Evolutionary conservation across 1,284 basidiomycete genomes (phyloP), one percentile per base, ranked within the genome.

Genomic region (Rhizopogon parksii): DNA sequence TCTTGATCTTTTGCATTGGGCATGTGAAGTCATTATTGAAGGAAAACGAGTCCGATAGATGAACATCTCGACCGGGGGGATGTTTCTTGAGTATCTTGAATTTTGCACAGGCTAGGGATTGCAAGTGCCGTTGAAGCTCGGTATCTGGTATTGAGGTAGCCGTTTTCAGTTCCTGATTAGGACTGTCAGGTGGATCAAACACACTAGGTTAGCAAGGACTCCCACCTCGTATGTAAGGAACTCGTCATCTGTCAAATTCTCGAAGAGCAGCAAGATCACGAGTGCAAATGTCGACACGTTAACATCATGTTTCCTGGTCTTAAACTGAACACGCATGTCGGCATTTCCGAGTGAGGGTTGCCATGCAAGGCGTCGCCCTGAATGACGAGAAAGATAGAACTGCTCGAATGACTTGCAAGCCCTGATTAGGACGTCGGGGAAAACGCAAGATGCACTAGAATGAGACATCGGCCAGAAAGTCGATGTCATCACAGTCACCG

Each of bases 101-200:
- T 68, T 96, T 99, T n/a, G 89, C 94, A 63, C 95, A 99, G 1
- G 96, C 95, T 9, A 99, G 78, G 0, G 94, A 95, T 66, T 99
- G 96, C 7, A 99, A 77, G 55, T 95, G 91, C 8, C 96, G 85
- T 64, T 89, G 85, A 7, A 99, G 76, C 51, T 99, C 95, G 0
- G 57, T 55, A 11, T 94, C 86, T 0, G 82, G 77, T 45, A 99
- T 89, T 14, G 71, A 67, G 0, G 91, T 94, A 1, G 85, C 77
- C n/a, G 71, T 61, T 63, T 78, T 79, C 57, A 89, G 83, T 58
- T 88, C 83, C 85, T 88, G 54, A 15, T 39, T 15, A 15, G n/a
- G 37, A 14, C 9, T 19, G 6, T 55, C 36, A 54, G 38, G 7
- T 21, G 48, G 38, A 17, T 47, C 7, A 40, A 36, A 27, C 34